Conservation (phyloP, 2,329 filamentous ascomycete genomes). For the Penicillium brevicompactum region DNA sequence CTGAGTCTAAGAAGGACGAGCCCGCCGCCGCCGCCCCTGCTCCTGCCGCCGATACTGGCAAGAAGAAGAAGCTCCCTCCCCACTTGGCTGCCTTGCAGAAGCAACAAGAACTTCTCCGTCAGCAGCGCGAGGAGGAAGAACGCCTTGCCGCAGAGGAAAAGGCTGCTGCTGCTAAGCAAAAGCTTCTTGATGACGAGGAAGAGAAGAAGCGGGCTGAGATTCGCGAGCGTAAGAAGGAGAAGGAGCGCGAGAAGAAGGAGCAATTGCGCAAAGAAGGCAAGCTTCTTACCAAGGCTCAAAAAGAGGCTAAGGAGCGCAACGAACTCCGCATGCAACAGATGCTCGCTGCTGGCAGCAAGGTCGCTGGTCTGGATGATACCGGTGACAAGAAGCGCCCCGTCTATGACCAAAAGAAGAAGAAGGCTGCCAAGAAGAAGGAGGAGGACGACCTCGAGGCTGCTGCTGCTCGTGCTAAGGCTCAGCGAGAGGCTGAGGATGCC, state of each 20-base stretch:
- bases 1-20: conserved; percentile 56
- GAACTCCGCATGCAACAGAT: conserved; percentile 53
- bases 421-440: conserved; percentile 64
- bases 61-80: conserved; percentile 83
- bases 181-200: conserved; percentile 45
- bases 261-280: conserved; percentile 53
- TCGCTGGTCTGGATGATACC: conserved; percentile 46
- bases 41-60: conserved; percentile 49
- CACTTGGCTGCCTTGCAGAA: conserved; percentile 53
- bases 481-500: conserved; percentile 55
- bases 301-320: conserved; percentile 49
- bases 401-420: conserved; percentile 76
- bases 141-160: conserved; percentile 43
- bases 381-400: conserved; percentile 75
- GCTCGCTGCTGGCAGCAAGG: conserved; percentile 50
- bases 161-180: conserved; percentile 43
- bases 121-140: conserved; percentile 50
- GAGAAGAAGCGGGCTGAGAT: conserved; percentile 50
- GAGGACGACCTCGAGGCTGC: conserved; percentile 58
- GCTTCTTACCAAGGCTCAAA: conserved; percentile 52
- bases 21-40: conserved; percentile 43
- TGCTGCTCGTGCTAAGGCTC: conserved; percentile 48
- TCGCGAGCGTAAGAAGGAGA: conserved; percentile 51
- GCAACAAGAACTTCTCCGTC: conserved; percentile 50
- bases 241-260: conserved; percentile 54